Evolutionary conservation across 768 basidiomycete species (phyloP), one percentile per base, ranked within the genome.

Genomic region (Termitomyces sp.): DNA sequence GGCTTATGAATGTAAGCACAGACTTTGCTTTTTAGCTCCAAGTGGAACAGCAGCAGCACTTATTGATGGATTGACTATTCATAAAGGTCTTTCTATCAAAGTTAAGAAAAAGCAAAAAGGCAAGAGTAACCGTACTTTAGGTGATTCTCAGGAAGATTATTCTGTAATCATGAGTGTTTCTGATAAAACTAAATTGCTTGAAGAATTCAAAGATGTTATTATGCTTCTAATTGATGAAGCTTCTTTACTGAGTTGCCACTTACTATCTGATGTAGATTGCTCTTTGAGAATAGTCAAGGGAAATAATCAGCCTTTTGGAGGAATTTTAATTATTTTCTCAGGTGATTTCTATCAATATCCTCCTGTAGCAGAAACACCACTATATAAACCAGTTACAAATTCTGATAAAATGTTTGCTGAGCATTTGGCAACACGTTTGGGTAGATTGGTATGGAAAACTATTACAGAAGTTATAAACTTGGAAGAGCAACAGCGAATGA

Each of bases 301-400:
- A 3, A 35, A 42, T 15, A 38, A 65, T 22, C 13, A 52, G 7
- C 66, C 46, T 52, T 72, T 68, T 64, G 69, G 70, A 0, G 71
- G 71, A 0, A 48, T 71, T 2, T 56, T 51, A 3, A n/a, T 73
- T 0, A 69, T 73, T 12, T 68, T 72, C 40, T 33, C 69, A 0
- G 72, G 72, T 13, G 72, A 73, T 49, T 67, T 72, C 29, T 66
- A 51, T 40, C 72, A 73, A 20, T 70, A 60, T 52, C 68, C 68
- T 2, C 72, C 72, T n/a, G 65, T 72, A 0, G 63, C 60, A 1
- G 70, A 66, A 0, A 56, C 32, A 9, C 59, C 70, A 5, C 27
- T 73, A 16, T 73, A 68, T 40, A 25, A 20, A 0, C 64, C 70
- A 29, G 29, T 29, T 39, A 18, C 38, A 39, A 39, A 39, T 5